Percentiles rank a stretch among this genome's conserved stretches.
Conservation (phyloP, 2,329 filamentous ascomycete genomes). For the Arthrobotrys sphaeroides region DNA sequence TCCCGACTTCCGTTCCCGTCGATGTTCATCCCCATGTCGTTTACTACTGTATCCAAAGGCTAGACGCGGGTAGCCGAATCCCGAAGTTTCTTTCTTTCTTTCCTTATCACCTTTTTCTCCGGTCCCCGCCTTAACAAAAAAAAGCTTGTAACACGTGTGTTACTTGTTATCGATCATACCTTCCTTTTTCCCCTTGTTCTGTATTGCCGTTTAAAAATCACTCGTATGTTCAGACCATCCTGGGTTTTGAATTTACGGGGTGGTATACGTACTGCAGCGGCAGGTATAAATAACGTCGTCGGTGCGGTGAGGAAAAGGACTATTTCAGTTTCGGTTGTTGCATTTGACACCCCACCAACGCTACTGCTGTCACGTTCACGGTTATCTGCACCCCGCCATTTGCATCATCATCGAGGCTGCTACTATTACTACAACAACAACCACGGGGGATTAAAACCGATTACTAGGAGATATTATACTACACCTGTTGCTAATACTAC, state of each 20-base stretch:
- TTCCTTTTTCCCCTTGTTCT: background rate
- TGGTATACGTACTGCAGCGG: no score
- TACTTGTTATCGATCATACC: background rate
- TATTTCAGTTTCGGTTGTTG: constrained; percentile 2
- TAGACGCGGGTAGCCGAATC: constrained; percentile 51
- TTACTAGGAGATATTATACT: background rate
- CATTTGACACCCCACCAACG: background rate
- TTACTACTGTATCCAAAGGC: background rate
- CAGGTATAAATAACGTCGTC: constrained; percentile 27
- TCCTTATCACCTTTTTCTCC: no score
- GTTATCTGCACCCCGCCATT: constrained; percentile 38
- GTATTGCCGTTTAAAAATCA: constrained; percentile 32
- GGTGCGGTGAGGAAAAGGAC: background rate
- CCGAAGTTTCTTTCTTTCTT: no score
- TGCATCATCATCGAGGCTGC: background rate
- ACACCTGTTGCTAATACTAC: background rate
- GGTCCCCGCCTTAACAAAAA: no score
- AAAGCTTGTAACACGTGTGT: constrained; percentile 20
- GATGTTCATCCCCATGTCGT: background rate
- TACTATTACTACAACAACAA: background rate
- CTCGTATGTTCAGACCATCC: constrained; percentile 43
- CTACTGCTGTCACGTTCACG: background rate
- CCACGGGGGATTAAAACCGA: no score
- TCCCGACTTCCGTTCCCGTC: constrained; percentile 21
- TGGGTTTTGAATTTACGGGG: constrained; percentile 9